Base-by-base conservation (phyloP, 1,284 basidiomycete species). In the Lentinula novae-zelandiae region DNA sequence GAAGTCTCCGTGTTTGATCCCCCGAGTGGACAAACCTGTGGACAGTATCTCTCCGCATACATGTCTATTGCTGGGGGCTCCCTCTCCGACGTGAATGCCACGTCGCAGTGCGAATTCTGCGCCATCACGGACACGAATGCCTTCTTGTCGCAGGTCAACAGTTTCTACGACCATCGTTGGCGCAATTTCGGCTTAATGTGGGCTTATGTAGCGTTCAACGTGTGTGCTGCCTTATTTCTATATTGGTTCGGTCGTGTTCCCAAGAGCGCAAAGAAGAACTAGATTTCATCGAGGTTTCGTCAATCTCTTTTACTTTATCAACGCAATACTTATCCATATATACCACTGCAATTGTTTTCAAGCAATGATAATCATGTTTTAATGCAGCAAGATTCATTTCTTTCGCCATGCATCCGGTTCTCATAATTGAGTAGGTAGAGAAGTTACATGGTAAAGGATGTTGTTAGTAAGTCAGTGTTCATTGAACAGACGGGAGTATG, bases 101-200 rank as follows among this genome's bases (percentile, higher is more conserved):
- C 78, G 1, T 69, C 71, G 12, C 70, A 63, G 8, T 91, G 89
- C 73, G 69, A 77, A 40, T 89, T 84, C 72, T 90, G 87, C 69
- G 67, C 78, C 36, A 76, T 69, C 60, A 62, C 73, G 5, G 77
- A 78, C 2, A 86, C 85, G 12, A 82, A 90, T 70, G 69, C 78
- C 39, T 89, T 84, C 77, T 74, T 92, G 62, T 72, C 44, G 4
- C 9, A 34, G 17, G 59, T 63, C 7, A 59, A 52, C 38, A 57
- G 57, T 10, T 55, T 63, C 64, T 89, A 85, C 63, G 67, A 66
- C 33, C 69, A 86, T 62, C 77, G 81, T 60, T 90, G 86, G 86
- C 76, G 87, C 12, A 75, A 90, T 70, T 78, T 85, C 53, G 87
- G 86, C 1, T 71, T 92, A 53, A 73, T 92, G 62, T 81, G 80